Base-by-base conservation (phyloP, 371 early-diverging fungal genomes). In the Rhizopus sp. region DNA sequence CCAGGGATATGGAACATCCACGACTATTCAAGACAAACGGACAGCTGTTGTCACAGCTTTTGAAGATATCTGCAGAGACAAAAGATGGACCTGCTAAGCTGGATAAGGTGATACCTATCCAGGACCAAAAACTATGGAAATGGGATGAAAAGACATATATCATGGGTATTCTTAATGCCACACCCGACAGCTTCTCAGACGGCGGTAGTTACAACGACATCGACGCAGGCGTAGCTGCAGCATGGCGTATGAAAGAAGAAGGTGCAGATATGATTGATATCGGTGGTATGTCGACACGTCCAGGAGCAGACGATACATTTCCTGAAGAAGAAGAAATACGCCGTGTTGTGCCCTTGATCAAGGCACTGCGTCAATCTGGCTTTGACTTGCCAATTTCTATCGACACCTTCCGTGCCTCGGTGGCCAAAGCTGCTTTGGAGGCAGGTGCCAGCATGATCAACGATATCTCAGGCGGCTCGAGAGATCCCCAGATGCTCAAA, bases 131-230 rank as follows among this genome's bases (percentile, higher is more conserved):
- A 2, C 33, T 81, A 6, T 89, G 87, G 88, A 57, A 59, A 38
- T 90, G 90, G 90, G 72, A 73, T 32, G 63, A 72, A 6, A 84
- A 82, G 51, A 93, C 94, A 0, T 83, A 80, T 51, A 73, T 96
- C 54, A 99, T 99, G 99, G 99, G 97, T 38, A 95, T 99, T 34
- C 76, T 99, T 32, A 99, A 98, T 64, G 89, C 92, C 13, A 98
- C 99, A 0, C 98, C 97, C 2, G 99, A 99, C 73, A 92, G 93
- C 62, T 99, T 99, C 72, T 91, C 91, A 44, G 99, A 97, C 61
- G 99, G 97, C 53, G 97, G 97, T 37, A 70, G 77, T 48, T 83
- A 82, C 60, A 66, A 55, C 37, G 75, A 83, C 12, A 53, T 85
- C 1, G 90, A 88, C 13, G 56, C 70, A 1, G 99, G 97, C 2